These are phyloP conservation scores for Puccinia novopanici DNA, from an alignment of 1,284 basidiomycete genomes.

Conservation along the genomic window DNA sequence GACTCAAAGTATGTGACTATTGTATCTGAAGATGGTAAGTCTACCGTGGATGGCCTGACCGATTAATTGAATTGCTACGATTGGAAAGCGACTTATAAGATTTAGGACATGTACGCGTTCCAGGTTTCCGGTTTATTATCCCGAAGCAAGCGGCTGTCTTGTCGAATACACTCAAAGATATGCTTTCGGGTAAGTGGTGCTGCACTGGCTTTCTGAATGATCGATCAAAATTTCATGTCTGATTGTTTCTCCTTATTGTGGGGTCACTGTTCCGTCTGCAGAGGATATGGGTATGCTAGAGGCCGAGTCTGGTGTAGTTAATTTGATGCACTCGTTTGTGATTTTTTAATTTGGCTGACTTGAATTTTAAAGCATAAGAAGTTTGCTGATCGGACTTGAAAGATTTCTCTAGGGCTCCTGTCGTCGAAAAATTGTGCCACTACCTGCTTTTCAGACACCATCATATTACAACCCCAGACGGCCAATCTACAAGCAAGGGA, in stretches of 20 bases:
- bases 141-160: conserved; percentile 1
- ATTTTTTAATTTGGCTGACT: neutral
- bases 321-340: conserved; percentile 41
- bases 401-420: conserved; percentile 21
- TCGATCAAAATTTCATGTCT: neutral
- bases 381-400: neutral
- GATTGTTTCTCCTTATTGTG: neutral
- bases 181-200: conserved; percentile 1
- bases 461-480: conserved; percentile 25
- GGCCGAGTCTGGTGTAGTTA: conserved; percentile 46
- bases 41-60: no score
- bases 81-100: neutral
- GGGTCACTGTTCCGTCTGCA: neutral
- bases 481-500: neutral
- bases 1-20: conserved; percentile 13
- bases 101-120: neutral
- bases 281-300: conserved; percentile 49
- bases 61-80: neutral
- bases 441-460: conserved; percentile 33
- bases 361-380: neutral
- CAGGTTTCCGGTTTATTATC: conserved; percentile 14
- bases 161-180: conserved; percentile 24
- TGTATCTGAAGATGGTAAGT: conserved; percentile 15
- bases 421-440: conserved; percentile 45
- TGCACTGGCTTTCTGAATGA: neutral